Base-by-base conservation (phyloP, 2,329 filamentous ascomycete species). In the Bipolaris gigantea region DNA sequence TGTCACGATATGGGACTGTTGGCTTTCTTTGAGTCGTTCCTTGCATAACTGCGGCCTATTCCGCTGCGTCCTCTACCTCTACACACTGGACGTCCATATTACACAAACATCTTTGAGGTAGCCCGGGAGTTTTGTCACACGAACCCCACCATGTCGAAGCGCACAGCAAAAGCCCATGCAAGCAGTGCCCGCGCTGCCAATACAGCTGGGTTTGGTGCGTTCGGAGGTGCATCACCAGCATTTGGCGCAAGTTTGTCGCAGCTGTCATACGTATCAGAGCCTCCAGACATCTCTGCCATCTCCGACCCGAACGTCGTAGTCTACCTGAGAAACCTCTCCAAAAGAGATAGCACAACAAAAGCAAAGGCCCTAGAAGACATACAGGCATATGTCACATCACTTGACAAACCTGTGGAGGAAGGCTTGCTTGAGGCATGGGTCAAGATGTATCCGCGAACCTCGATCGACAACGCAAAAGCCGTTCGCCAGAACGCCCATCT, bases 341-440 rank as follows among this genome's bases (percentile, higher is more conserved):
- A 97, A 77, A 96, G 94, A 76, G 93, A 97, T 77, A 88, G 87
- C 67, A 96, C 86, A 10, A 99, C 94, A 34, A 96, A 96, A 72
- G 83, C 88, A 7, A 96, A 93, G 73, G 93, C 90, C 0, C 79
- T 99, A 25, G 92, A 97, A 65, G 93, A 97, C 48, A 76, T 99
- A 18, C 81, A 90, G 43, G 73, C 82, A 32, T 83, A 89, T 68
- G 79, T 90, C 35, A 80, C 82, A 79, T 73, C 81, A 74, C 38
- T 81, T 72, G 71, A 81, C 62, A 84, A 82, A 23, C 87, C 86
- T 30, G 78, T 89, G 16, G 92, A 97, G 67, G 90, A 96, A 63
- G 81, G 86, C 10, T 77, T 97, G n/a, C 76, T 97, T 50, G 89
- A 94, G 64, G 89, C 89, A 68, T 97, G 93, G 93, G 84, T 90